Evolutionary conservation across 2,329 filamentous ascomycete genomes (phyloP), one percentile per base, ranked within the genome.

Genomic region (Annulohypoxylon truncatum): DNA sequence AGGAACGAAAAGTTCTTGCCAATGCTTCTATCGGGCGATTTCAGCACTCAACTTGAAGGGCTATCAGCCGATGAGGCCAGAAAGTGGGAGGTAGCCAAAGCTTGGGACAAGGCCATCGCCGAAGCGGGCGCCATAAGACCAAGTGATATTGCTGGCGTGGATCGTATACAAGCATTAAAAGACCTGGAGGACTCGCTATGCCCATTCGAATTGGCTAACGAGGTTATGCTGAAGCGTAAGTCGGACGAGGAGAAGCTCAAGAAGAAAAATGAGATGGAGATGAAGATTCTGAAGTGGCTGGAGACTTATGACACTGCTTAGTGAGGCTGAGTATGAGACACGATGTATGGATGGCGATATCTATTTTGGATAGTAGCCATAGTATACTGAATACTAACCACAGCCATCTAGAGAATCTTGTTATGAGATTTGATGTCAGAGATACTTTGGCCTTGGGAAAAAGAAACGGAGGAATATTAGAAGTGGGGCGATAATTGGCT

Each of bases 31-130:
- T 54, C 58, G 2, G 58, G 58, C 3, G 29, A 61, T 15, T 61
- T 54, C 10, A 48, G 28, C 13, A 28, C 20, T 38, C 28, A 18
- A 24, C 31, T 42, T 12, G 33, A 55, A 3, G 31, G 33, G 3
- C 22, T 58, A 7, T 29, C 31, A 8, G 31, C n/a, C 10, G 55
- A 51, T 2, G 55, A 42, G 0, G n/a, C 42, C 15, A 58, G 55
- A 42, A 50, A 58, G 13, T 58, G 55, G 55, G 44, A 58, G 55
- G 31, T 58, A 2, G 55, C 55, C 20, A 50, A 58, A 42, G 55
- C 55, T 13, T 58, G 55, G 55, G 31, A 58, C 22, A 12, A 28
- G 10, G 44, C 44, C 12, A 13, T 58, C 33, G 38, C 44, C 28
- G 20, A 18, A 18, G 33, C 29, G 6, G 31, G 55, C 7, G 55